A percentile compares a stretch with the other conserved stretches of the same genome.
phyloP scores from a whole-genome alignment of 2,329 filamentous ascomycete genomes.

The Aspergillus sergii region DNA sequence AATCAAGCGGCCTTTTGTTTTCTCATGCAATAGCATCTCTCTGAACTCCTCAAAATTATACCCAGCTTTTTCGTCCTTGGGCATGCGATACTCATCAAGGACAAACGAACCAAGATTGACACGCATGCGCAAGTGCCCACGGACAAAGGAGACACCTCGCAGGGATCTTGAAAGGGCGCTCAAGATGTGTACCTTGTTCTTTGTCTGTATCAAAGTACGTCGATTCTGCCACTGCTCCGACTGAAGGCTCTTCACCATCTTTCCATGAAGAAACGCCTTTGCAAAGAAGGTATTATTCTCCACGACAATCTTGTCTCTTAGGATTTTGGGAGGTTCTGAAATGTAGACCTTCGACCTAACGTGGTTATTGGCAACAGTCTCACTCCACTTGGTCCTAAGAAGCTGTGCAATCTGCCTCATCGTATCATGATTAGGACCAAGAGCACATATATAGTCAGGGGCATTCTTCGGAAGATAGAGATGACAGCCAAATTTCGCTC shows the following conservation, averaged over 20 bases:
- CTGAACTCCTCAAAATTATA: conserved; percentile 44
- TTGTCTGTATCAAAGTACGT: conserved; percentile 25
- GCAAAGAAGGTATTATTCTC: conserved; percentile 21
- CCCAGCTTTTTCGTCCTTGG: conserved; percentile 25
- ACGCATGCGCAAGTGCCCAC: conserved; percentile 44
- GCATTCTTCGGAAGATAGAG: conserved; percentile 41
- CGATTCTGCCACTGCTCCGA: conserved; percentile 25
- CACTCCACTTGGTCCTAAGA: conserved; percentile 32
- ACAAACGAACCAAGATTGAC: conserved; percentile 46
- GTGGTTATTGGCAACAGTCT: conserved; percentile 30
- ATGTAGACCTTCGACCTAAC: conserved; percentile 38
- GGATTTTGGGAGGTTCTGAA: conserved; percentile 30
- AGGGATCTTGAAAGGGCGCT: conserved; percentile 35
- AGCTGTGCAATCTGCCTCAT: conserved; percentile 40
- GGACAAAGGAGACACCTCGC: conserved; percentile 33
- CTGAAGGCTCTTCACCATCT: conserved; percentile 17
- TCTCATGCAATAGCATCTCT: conserved; percentile 41
- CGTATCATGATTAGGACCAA: conserved; percentile 34
- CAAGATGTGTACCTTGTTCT: conserved; percentile 35
- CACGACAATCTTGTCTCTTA: conserved; percentile 30
- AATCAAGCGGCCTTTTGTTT: conserved; percentile 40
- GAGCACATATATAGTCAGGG: conserved; percentile 33
- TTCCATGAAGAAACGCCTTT: conserved; percentile 27
- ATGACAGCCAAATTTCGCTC: conserved; percentile 42
- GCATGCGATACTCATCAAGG: conserved; percentile 38